phyloP scores from a whole-genome alignment of 1,284 basidiomycete species.

The Bondarzewia mesenterica region DNA sequence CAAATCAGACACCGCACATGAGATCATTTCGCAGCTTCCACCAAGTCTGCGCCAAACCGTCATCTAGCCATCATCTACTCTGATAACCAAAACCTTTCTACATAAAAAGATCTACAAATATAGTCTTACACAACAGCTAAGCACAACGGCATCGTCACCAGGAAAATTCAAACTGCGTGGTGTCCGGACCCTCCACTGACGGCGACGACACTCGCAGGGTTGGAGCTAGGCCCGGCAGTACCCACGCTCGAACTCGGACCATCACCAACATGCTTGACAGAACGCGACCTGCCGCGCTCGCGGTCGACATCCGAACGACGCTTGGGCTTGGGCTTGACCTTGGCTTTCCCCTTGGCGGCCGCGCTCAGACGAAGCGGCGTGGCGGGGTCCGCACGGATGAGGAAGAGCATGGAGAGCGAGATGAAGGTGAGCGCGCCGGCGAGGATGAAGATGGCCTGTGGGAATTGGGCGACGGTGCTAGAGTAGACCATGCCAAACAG shows the following conservation, averaged over 20 bases:
- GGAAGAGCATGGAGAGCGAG: constrained; percentile 37
- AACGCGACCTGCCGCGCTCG: constrained; percentile 27
- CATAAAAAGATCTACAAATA: too few relatives aligned
- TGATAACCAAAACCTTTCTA: too few relatives aligned
- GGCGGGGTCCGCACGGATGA: constrained; percentile 37
- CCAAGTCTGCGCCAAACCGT: too few relatives aligned
- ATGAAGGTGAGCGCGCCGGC: constrained; percentile 43
- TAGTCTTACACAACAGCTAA: too few relatives aligned
- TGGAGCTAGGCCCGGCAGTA: too few relatives aligned
- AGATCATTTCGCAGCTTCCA: too few relatives aligned
- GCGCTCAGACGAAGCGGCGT: neutral
- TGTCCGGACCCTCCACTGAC: too few relatives aligned
- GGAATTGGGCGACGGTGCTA: constrained; percentile 53
- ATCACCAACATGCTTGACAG: constrained; percentile 26
- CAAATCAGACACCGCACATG: too few relatives aligned
- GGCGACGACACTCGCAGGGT: too few relatives aligned
- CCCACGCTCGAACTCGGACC: neutral
- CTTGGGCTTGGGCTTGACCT: constrained; percentile 5
- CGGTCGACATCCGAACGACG: constrained; percentile 15
- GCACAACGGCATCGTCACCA: too few relatives aligned
- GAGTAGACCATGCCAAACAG: constrained; percentile 65
- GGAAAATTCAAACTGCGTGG: too few relatives aligned
- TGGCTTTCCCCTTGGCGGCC: constrained; percentile 6
- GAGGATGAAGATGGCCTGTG: constrained; percentile 56
- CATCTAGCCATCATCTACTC: too few relatives aligned